phyloP scores from a whole-genome alignment of 2,329 filamentous ascomycete species.

The Fusarium drepaniforme region DNA sequence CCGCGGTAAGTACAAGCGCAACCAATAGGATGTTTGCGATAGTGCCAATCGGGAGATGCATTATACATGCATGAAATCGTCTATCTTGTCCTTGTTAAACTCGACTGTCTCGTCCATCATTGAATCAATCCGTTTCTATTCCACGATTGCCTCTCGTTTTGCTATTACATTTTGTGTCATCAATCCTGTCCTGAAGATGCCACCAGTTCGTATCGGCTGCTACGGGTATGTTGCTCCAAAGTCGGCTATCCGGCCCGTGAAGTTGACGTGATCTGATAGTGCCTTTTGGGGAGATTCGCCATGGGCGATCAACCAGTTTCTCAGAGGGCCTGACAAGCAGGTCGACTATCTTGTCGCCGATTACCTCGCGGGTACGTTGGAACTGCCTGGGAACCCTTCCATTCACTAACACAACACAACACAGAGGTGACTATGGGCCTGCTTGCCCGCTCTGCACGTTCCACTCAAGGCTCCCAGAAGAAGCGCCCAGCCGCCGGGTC shows the following conservation, averaged over 20 bases:
- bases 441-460: background rate
- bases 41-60: background rate
- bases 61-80: background rate
- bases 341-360: background rate
- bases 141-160: background rate
- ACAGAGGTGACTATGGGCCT: background rate
- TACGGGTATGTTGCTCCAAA: background rate
- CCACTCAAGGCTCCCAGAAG: background rate
- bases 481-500: background rate
- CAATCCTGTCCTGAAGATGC: background rate
- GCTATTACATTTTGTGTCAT: background rate
- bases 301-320: background rate
- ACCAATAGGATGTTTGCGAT: background rate
- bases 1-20: background rate
- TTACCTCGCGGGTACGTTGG: background rate
- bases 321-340: background rate
- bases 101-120: background rate
- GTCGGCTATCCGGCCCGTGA: background rate
- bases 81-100: background rate
- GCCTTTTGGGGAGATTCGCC: background rate
- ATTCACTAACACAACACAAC: background rate
- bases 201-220: background rate
- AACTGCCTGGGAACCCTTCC: background rate
- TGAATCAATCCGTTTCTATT: background rate
- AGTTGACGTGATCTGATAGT: background rate